Base-by-base conservation (phyloP, 768 basidiomycete genomes). In the Mycena vulgaris region DNA sequence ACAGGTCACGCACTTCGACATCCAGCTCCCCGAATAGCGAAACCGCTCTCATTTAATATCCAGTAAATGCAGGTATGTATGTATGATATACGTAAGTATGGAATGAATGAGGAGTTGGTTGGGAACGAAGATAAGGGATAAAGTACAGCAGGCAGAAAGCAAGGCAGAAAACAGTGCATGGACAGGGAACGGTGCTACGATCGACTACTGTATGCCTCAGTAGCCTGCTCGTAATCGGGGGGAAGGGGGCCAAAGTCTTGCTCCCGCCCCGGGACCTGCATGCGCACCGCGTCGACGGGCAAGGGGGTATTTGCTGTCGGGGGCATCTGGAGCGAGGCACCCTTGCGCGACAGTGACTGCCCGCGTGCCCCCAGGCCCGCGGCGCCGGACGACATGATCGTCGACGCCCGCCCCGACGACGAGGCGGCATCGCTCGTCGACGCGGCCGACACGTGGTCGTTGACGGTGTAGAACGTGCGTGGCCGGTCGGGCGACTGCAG, bases 1-100 rank as follows among this genome's bases (percentile, higher is more conserved):
- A 0, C 96, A 97, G 78, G 94, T 96, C 13, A 95, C 93, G 69
- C 91, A 91, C 78, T 93, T 92, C 76, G 84, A 82, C 35, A 87
- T 93, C 74, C 89, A 91, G 58, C 59, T 73, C 5, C 72, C 72
- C 8, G 72, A 73, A 60, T 73, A 73, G 61, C 5, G 30, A 8
- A 3, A 40, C n/a, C 35, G 47, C 35, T 11, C 27, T 5, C 2
- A 9, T 45, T 27, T 48, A 48, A 48, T 47, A n/a, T 17, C 23
- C 5, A 48, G 47, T 40, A 40, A 14, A 19, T 17, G 16, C 14
- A 11, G 5, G n/a, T 48, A 48, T 48, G n/a, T 48, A 48, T 48
- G 23, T 27, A 25, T 25, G 10, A 5, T 6, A 13, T 48, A 45
- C 21, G 42, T 21, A 48, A 37, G 6, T 37, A 14, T 33, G 9